These are phyloP conservation scores for Helicosporidium sp. DNA, from an alignment of 139 green algal species.

Conservation along the genomic window DNA sequence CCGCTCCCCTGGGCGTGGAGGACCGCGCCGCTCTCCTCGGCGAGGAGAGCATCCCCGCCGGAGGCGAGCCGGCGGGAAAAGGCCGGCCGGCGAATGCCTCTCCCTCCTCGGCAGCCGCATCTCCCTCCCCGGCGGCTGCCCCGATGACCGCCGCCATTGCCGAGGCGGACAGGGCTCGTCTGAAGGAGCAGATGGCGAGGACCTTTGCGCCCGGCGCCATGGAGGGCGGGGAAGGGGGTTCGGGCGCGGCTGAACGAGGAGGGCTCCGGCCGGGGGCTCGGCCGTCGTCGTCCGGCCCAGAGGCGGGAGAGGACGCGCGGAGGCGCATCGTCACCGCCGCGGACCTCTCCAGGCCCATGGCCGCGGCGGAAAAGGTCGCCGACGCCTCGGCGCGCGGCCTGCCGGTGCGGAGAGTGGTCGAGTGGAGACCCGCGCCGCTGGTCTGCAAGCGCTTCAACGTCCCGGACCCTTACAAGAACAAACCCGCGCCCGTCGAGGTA, in stretches of 20 bases:
- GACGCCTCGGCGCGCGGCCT: conserved; percentile 1
- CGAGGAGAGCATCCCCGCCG: conserved; percentile 29
- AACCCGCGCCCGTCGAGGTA: conserved; percentile 9
- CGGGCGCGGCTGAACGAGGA: too few relatives aligned
- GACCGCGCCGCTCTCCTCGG: conserved; percentile 40
- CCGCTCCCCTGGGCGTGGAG: conserved; percentile 28
- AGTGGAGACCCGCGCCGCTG: conserved; percentile 71
- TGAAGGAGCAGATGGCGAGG: too few relatives aligned
- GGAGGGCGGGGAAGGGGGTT: too few relatives aligned
- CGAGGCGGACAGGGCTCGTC: too few relatives aligned
- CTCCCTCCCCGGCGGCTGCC: too few relatives aligned
- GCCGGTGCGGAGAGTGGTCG: conserved; percentile 20
- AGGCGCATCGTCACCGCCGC: conserved; percentile 1
- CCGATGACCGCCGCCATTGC: too few relatives aligned
- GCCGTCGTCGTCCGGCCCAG: conserved; percentile 1
- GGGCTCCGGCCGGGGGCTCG: conserved; percentile 6
- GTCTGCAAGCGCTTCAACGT: conserved; percentile 86
- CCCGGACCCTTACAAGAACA: conserved; percentile 53
- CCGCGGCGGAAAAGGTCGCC: not conserved
- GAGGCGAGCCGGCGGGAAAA: not conserved
- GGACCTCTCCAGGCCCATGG: not conserved
- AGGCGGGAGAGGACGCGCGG: not conserved
- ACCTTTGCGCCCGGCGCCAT: too few relatives aligned
- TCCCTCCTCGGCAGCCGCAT: too few relatives aligned
- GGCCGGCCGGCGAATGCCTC: not conserved